Evolutionary conservation across 202 grass and related monocot genomes (phyloP), one percentile per base, ranked within the genome.

Genomic region (Panicum virgatum): DNA sequence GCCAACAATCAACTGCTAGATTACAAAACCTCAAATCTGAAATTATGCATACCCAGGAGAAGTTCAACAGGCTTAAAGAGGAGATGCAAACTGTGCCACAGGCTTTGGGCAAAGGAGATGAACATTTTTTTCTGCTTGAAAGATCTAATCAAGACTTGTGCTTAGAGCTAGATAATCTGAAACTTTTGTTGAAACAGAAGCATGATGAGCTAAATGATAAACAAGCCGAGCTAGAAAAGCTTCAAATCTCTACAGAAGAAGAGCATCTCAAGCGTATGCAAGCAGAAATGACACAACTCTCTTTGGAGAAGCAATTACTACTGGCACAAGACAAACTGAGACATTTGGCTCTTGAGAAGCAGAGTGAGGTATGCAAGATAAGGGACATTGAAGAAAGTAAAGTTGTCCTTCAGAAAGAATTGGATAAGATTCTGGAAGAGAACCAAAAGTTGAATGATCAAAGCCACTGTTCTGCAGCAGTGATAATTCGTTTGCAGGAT

Each of bases 401-500:
- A 14, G 29, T 69, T 58, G 16, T 66, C 14, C 64, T 92, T 62
- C 77, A 88, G 72, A 86, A 90, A 69, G 85, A 93, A 84, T n/a
- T 90, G 6, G 78, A 86, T 19, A 78, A 79, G 50, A 84, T 90
- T 77, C 65, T 76, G 44, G 86, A 94, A 76, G 91, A 96, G 27
- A 90, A 90, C 79, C 77, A 52, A 37, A 89, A 56, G 32, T 82
- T 99, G 70, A 87, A 84, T 68, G 81, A 92, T 80, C 80, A 80
- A 82, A 84, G 83, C n/a, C 80, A 71, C 66, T 96, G 89, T 68
- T 96, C 89, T 70, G 82, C 93, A 30, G 69, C 72, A 23, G 42
- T 72, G 78, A 96, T 92, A 89, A 93, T 85, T 44, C 78, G 50
- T 79, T 76, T 99, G 34, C 93, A 99, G 72, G 84, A 94, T 73